phyloP scores from a whole-genome alignment of 495 filamentous ascomycete species.

The Mycothermus thermophilus region DNA sequence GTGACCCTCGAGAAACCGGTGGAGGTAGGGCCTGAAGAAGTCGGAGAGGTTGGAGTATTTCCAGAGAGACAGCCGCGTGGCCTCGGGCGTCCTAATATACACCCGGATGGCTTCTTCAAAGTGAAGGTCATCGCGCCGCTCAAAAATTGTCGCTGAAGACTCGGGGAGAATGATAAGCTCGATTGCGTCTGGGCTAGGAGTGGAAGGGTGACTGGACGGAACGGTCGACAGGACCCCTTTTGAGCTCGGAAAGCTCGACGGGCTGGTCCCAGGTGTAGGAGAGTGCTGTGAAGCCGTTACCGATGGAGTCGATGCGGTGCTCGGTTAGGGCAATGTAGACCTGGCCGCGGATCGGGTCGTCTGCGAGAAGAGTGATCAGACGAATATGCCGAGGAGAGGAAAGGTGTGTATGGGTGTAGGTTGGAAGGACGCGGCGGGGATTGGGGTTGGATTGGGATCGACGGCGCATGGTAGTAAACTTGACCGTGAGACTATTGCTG shows the following conservation, averaged over 20 bases:
- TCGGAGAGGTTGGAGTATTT: slow-evolving; percentile 3
- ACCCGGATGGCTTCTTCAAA: background rate
- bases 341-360: slow-evolving; percentile 3
- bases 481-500: too few relatives aligned
- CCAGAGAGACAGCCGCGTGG: background rate
- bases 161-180: slow-evolving; percentile 1
- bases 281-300: slow-evolving; percentile 4
- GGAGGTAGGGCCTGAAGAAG: slow-evolving; percentile 5
- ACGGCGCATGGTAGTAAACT: slow-evolving; percentile 1
- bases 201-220: background rate
- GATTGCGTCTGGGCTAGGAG: background rate
- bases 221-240: too few relatives aligned
- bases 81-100: slow-evolving; percentile 2
- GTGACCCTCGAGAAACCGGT: background rate
- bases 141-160: slow-evolving; percentile 3
- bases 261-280: slow-evolving; percentile 9
- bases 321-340: slow-evolving; percentile 1
- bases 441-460: slow-evolving; percentile 4
- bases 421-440: background rate
- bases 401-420: slow-evolving; percentile 5
- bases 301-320: slow-evolving; percentile 1
- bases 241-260: slow-evolving; percentile 2
- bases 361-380: slow-evolving; percentile 3
- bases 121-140: slow-evolving; percentile 1
- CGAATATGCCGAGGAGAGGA: slow-evolving; percentile 7